Evolutionary conservation across 805 yeast genomes (phyloP).

Genomic region (Candida pseudoglaebosa): DNA sequence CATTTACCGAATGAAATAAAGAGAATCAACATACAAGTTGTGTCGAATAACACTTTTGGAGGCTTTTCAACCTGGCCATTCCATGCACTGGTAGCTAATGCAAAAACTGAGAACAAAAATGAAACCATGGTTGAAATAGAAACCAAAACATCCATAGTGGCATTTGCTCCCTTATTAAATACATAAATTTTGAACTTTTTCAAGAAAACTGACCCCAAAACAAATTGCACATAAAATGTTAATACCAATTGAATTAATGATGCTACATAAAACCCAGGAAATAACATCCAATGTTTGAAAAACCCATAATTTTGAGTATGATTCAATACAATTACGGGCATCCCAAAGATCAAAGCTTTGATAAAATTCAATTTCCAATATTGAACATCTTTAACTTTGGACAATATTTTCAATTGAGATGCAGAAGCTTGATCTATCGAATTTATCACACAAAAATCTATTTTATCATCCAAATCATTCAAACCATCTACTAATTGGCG

Average conservation of each 20-base stretch:
- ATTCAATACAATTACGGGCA: constrained; percentile 55
- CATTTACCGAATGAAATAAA: constrained; percentile 89
- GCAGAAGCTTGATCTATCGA: constrained; percentile 51
- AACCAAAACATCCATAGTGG: constrained; percentile 91
- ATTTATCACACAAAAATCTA: constrained; percentile 46
- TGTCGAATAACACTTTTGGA: constrained; percentile 79
- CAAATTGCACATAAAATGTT: constrained; percentile 58
- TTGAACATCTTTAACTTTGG: constrained; percentile 66
- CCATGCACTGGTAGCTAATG: constrained; percentile 50
- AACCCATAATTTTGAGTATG: constrained; percentile 41
- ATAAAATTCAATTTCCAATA: constrained; percentile 64
- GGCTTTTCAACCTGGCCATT: constrained; percentile 36
- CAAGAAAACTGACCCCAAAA: constrained; percentile 66
- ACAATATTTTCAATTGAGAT: constrained; percentile 65
- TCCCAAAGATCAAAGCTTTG: constrained; percentile 51
- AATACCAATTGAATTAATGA: constrained; percentile 57
- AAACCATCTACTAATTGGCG: constrained; percentile 52
- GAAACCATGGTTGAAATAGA: constrained; percentile 79
- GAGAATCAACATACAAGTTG: constrained; percentile 76
- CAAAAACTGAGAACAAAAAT: constrained; percentile 64
- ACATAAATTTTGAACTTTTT: constrained; percentile 62
- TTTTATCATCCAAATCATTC: constrained; percentile 46
- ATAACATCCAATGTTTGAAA: constrained; percentile 30
- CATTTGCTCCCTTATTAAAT: constrained; percentile 50
- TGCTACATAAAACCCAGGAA: constrained; percentile 64